Evolutionary conservation across 2,329 filamentous ascomycete species (phyloP).

Genomic region (Phialemonium atrogriseum): DNA sequence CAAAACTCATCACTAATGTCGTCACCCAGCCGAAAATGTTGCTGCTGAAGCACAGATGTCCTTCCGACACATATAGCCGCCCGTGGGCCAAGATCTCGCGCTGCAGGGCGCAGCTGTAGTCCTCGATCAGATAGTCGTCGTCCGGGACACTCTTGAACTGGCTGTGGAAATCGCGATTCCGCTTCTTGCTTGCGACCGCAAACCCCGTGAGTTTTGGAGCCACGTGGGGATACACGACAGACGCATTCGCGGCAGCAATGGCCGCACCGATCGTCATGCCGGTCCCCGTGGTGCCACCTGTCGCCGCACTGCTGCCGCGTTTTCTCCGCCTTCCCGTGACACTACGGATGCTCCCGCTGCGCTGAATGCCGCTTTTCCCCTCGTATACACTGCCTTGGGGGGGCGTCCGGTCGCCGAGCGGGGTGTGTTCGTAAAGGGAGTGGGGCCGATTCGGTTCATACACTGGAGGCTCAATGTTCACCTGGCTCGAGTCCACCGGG

Average conservation of each 20-base stretch:
- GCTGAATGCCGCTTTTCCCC: slow-evolving; percentile 50
- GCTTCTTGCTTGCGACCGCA: slow-evolving; percentile 89
- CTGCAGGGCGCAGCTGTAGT: slow-evolving; percentile 94
- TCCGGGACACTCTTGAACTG: slow-evolving; percentile 95
- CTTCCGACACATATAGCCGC: slow-evolving; percentile 90
- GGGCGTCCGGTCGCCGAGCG: slow-evolving; percentile 53
- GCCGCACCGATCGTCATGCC: slow-evolving; percentile 61
- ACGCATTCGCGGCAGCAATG: slow-evolving; percentile 61
- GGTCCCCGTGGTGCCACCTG: slow-evolving; percentile 38
- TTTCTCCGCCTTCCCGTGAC: slow-evolving; percentile 55
- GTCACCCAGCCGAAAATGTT: slow-evolving; percentile 98
- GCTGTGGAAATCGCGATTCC: slow-evolving; percentile 90
- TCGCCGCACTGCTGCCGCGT: slow-evolving; percentile 72
- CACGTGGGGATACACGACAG: slow-evolving; percentile 56
- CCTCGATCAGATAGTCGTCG: slow-evolving; percentile 95
- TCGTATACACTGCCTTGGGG: slow-evolving; percentile 58
- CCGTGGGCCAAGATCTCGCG: slow-evolving; percentile 93
- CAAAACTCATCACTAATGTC: slow-evolving; percentile 94
- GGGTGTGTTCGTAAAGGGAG: slow-evolving; percentile 41
- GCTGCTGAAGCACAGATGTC: slow-evolving; percentile 96
- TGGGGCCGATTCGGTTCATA: slow-evolving; percentile 30
- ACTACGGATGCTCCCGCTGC: slow-evolving; percentile 61
- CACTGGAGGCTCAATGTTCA: slow-evolving; percentile 24
- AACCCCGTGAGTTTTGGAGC: slow-evolving; percentile 84
- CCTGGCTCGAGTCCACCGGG: slow-evolving; percentile 34